Evolutionary conservation across 805 yeast genomes (phyloP).

Genomic region (Ogataea neopini): DNA sequence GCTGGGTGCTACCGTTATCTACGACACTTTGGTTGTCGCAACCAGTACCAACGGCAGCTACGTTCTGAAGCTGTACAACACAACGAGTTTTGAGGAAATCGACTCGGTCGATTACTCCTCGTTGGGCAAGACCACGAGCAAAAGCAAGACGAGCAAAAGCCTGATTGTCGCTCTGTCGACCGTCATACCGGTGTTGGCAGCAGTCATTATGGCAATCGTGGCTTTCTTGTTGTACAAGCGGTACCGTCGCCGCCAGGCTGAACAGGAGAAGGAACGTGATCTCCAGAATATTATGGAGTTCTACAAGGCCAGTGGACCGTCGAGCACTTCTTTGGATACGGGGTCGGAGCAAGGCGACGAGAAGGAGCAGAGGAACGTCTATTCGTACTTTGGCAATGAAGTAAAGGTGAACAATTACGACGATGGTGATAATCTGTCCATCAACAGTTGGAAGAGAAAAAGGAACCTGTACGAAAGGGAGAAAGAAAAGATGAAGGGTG

Average conservation of each 20-base stretch:
- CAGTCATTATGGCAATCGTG: slow-evolving; percentile 36
- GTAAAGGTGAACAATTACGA: slow-evolving; percentile 33
- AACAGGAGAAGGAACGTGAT: slow-evolving; percentile 31
- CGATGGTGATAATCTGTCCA: slow-evolving; percentile 46
- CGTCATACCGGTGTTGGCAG: slow-evolving; percentile 42
- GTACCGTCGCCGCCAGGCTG: slow-evolving; percentile 29
- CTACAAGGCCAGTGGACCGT: slow-evolving; percentile 25
- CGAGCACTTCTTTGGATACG: slow-evolving; percentile 25
- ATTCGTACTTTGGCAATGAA: slow-evolving; percentile 23
- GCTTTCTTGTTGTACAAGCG: slow-evolving; percentile 31
- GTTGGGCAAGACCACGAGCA: slow-evolving; percentile 13
- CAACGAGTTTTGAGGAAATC: slow-evolving; percentile 37
- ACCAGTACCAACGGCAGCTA: slow-evolving; percentile 29
- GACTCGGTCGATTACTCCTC: slow-evolving; percentile 34
- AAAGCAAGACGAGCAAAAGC: slow-evolving; percentile 24
- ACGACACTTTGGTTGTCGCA: slow-evolving; percentile 50
- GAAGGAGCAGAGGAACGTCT: not conserved
- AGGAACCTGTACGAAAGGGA: slow-evolving; percentile 43
- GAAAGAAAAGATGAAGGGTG: no score
- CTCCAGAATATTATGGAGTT: slow-evolving; percentile 35
- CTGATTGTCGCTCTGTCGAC: slow-evolving; percentile 49
- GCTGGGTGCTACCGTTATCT: slow-evolving; percentile 53
- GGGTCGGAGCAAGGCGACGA: slow-evolving; percentile 10
- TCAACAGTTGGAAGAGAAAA: slow-evolving; percentile 54
- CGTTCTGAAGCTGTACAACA: slow-evolving; percentile 43